A percentile compares a stretch with the other conserved stretches of the same genome.
phyloP scores from a whole-genome alignment of 1,284 basidiomycete genomes.

The Amylostereum areolatum region DNA sequence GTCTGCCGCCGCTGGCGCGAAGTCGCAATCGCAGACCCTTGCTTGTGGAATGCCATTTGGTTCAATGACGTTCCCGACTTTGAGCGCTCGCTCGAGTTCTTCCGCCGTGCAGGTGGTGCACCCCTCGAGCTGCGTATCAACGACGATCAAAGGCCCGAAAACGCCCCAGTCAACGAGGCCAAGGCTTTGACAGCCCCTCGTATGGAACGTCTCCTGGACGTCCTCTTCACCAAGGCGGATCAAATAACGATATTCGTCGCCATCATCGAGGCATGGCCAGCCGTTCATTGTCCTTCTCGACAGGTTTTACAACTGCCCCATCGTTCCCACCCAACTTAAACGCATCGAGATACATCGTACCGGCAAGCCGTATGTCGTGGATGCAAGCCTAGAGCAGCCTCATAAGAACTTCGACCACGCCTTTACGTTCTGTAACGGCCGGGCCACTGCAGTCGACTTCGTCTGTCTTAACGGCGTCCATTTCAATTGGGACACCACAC shows the following conservation, averaged over 20 bases:
- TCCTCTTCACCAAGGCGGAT: slow-evolving; percentile 39
- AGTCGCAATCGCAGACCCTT: slow-evolving; percentile 38
- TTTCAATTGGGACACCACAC: slow-evolving; percentile 1
- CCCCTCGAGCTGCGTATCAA: slow-evolving; percentile 52
- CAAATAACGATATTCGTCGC: slow-evolving; percentile 52
- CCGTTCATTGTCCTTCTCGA: slow-evolving; percentile 42
- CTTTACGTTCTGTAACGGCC: slow-evolving; percentile 8
- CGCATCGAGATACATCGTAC: slow-evolving; percentile 54
- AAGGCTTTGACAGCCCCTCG: slow-evolving; percentile 34
- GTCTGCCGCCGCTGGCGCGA: slow-evolving; percentile 52
- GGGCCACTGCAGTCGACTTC: background rate
- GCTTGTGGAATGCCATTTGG: slow-evolving; percentile 58
- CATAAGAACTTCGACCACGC: slow-evolving; percentile 5
- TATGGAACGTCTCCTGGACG: slow-evolving; percentile 40
- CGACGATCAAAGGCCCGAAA: slow-evolving; percentile 24
- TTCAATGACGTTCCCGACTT: slow-evolving; percentile 45
- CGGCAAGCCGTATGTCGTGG: slow-evolving; percentile 22
- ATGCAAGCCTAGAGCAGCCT: slow-evolving; percentile 29
- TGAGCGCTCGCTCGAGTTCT: slow-evolving; percentile 43
- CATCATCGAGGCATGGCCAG: slow-evolving; percentile 45
- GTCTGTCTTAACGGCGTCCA: slow-evolving; percentile 8
- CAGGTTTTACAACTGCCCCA: slow-evolving; percentile 34
- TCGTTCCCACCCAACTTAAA: slow-evolving; percentile 35
- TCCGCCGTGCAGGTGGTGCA: slow-evolving; percentile 45
- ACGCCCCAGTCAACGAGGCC: slow-evolving; percentile 16